Evolutionary conservation across 164 flowering plant genomes (phyloP).

Genomic region (Vitis riparia): DNA sequence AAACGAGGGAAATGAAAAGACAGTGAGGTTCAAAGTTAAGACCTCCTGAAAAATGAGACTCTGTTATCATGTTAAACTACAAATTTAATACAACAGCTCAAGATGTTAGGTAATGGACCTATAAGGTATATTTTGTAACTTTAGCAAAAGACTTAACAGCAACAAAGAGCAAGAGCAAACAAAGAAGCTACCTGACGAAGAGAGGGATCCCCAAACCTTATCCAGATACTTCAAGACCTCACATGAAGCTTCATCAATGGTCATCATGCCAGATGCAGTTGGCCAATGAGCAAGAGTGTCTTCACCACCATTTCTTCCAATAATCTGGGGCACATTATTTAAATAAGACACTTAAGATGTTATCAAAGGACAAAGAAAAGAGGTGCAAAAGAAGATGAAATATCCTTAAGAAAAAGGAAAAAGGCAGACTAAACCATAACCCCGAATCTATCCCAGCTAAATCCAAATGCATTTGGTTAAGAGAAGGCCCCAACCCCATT

Average conservation of each 20-base stretch:
- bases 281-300: constrained; percentile 98
- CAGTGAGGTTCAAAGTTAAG: no score
- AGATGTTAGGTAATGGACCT: not conserved
- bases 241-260: constrained; percentile 76
- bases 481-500: no score
- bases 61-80: no score
- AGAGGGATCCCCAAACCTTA: constrained; percentile 76
- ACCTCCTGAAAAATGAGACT: no score
- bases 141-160: not conserved
- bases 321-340: constrained; percentile 39
- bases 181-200: constrained; percentile 67
- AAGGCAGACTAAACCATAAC: no score
- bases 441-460: no score
- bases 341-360: not conserved
- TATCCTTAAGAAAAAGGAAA: no score
- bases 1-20: no score
- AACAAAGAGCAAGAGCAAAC: not conserved
- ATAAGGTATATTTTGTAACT: no score
- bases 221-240: constrained; percentile 78
- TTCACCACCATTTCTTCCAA: constrained; percentile 89
- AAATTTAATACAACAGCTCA: not conserved
- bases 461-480: no score
- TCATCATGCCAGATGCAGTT: constrained; percentile 56
- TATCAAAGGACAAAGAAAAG: no score
- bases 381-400: no score